A percentile compares a stretch with the other conserved stretches of the same genome.
phyloP scores from a whole-genome alignment of 768 basidiomycete genomes.

The Rhodotorula toruloides region DNA sequence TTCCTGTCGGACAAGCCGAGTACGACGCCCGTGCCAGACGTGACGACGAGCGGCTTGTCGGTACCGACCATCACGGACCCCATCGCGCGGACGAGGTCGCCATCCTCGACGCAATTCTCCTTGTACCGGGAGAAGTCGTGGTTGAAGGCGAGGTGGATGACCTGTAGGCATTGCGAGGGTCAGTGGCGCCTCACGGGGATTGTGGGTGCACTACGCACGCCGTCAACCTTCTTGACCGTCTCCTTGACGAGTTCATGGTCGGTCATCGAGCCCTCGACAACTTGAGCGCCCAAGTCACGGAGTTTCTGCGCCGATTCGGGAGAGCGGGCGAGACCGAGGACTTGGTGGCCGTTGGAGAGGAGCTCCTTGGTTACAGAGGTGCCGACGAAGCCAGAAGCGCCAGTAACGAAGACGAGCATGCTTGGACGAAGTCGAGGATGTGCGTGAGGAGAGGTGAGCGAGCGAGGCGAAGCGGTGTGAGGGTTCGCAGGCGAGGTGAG shows the following conservation, averaged over 20 bases:
- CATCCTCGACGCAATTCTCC: conserved; percentile 6
- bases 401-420: conserved; percentile 44
- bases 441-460: no score
- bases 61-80: not conserved
- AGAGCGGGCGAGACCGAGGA: conserved; percentile 26
- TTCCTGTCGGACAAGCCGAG: not conserved
- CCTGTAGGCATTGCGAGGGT: not conserved
- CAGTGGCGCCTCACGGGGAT: no score
- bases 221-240: conserved; percentile 18
- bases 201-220: no score
- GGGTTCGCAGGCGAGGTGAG: no score
- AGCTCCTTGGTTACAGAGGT: not conserved
- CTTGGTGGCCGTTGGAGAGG: conserved; percentile 6
- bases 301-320: conserved; percentile 21
- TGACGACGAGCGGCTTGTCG: conserved; percentile 10
- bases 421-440: not conserved
- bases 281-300: conserved; percentile 5
- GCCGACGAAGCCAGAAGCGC: conserved; percentile 38
- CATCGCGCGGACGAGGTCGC: not conserved
- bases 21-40: conserved; percentile 1
- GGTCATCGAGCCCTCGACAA: conserved; percentile 32
- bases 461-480: no score
- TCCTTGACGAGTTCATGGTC: conserved; percentile 36
- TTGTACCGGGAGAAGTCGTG: conserved; percentile 4
- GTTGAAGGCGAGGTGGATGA: conserved; percentile 24